A percentile compares a stretch with the other conserved stretches of the same genome.
These are phyloP conservation scores for Yamagishiella unicocca DNA, from an alignment of 139 green algal species.

Conservation along the genomic window DNA sequence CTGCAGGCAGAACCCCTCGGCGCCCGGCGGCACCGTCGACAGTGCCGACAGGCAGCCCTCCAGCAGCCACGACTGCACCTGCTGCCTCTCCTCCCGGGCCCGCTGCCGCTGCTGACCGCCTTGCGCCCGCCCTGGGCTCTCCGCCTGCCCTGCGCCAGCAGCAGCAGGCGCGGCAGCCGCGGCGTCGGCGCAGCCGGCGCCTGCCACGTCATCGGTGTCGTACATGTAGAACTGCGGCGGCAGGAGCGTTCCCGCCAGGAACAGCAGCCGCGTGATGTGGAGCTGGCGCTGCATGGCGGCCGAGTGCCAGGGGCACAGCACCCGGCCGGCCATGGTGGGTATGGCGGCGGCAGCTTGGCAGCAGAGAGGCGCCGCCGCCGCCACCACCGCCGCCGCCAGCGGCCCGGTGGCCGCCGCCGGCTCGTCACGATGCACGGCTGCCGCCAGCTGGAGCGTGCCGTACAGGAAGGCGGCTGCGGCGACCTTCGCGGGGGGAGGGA, in stretches of 20 bases:
- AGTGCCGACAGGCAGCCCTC: conserved; percentile 48
- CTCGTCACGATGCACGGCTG: conserved; percentile 1
- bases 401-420: not conserved
- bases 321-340: conserved; percentile 4
- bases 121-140: not conserved
- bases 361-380: not conserved
- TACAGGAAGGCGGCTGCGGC: conserved; percentile 20
- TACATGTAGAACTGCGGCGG: not conserved
- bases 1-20: conserved; percentile 47
- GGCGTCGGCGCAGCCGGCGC: not conserved
- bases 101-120: not conserved
- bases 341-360: not conserved
- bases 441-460: not conserved
- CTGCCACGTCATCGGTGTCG: not conserved
- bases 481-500: not conserved
- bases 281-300: conserved; percentile 32
- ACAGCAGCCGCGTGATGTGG: conserved; percentile 36
- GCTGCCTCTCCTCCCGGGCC: not conserved
- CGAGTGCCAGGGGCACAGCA: conserved; percentile 40
- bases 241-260: conserved; percentile 39
- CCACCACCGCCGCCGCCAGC: conserved; percentile 16
- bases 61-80: conserved; percentile 11
- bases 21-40: conserved; percentile 38
- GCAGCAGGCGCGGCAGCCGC: too few species aligned
- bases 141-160: not conserved